Evolutionary conservation across 257 asterid species (phyloP).

Genomic region (Nicotiana otophora): DNA sequence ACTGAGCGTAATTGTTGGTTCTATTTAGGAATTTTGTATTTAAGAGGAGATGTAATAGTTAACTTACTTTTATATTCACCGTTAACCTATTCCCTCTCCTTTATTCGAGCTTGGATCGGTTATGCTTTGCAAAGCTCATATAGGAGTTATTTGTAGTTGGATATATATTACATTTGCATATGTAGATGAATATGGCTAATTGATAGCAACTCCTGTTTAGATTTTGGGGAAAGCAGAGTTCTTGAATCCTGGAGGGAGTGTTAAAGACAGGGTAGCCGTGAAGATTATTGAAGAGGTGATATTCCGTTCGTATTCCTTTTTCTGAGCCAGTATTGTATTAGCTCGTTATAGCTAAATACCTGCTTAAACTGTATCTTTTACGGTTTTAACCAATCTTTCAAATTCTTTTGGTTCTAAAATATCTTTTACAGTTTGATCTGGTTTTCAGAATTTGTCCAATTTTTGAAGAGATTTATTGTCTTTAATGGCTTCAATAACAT

Average conservation of each 20-base stretch:
- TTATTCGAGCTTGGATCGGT: neutral
- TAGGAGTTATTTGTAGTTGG: neutral
- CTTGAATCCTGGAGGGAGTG: slow-evolving; percentile 96
- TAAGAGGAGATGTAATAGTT: neutral
- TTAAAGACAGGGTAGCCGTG: slow-evolving; percentile 90
- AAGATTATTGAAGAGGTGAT: slow-evolving; percentile 84
- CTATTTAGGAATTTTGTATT: neutral
- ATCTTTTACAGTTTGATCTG: neutral
- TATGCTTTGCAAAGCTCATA: neutral
- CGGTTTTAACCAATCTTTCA: too few relatives aligned
- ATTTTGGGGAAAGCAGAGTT: slow-evolving; percentile 95
- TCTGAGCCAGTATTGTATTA: neutral
- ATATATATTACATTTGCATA: neutral
- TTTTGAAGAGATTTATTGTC: neutral
- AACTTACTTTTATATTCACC: neutral
- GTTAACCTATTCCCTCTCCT: neutral
- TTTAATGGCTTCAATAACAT: neutral
- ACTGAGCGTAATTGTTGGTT: neutral
- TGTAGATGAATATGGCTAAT: neutral
- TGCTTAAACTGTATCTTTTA: neutral
- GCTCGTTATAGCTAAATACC: neutral
- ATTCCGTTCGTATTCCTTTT: neutral
- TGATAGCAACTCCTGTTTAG: slow-evolving; percentile 26
- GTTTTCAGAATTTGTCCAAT: neutral
- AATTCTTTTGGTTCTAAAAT: neutral